Evolutionary conservation across 2,329 filamentous ascomycete genomes (phyloP).

Genomic region (Fusarium annulatum): DNA sequence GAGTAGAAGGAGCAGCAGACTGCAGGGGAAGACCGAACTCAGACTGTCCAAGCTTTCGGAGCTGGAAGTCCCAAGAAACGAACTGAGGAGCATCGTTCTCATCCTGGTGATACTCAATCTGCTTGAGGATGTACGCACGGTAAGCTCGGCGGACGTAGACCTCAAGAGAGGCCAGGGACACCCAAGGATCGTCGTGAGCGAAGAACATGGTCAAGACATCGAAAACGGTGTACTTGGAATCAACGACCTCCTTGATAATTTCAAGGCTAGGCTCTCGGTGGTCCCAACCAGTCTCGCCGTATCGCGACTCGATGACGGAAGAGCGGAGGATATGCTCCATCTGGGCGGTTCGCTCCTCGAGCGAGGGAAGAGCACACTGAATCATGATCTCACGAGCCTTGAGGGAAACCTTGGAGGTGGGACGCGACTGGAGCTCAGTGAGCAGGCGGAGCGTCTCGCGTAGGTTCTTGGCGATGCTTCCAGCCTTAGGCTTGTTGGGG

Average conservation of each 20-base stretch:
- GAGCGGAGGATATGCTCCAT: slow-evolving; percentile 99
- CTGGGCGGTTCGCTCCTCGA: slow-evolving; percentile 93
- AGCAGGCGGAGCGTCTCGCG: slow-evolving; percentile 84
- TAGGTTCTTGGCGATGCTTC: slow-evolving; percentile 89
- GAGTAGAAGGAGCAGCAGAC: slow-evolving; percentile 84
- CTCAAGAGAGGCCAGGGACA: slow-evolving; percentile 91
- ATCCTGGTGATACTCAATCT: slow-evolving; percentile 88
- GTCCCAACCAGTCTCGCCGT: slow-evolving; percentile 96
- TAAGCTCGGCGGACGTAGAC: slow-evolving; percentile 97
- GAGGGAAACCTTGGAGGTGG: slow-evolving; percentile 92
- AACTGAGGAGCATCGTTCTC: slow-evolving; percentile 76
- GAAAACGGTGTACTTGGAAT: slow-evolving; percentile 98
- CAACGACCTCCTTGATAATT: slow-evolving; percentile 95
- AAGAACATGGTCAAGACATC: slow-evolving; percentile 97
- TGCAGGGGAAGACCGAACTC: slow-evolving; percentile 87
- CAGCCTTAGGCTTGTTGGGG: slow-evolving; percentile 90
- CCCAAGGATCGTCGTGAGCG: slow-evolving; percentile 92
- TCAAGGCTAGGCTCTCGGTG: slow-evolving; percentile 92
- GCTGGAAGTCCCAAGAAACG: slow-evolving; percentile 94
- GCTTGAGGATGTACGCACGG: slow-evolving; percentile 92
- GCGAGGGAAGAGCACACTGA: slow-evolving; percentile 93
- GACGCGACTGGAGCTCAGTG: slow-evolving; percentile 81
- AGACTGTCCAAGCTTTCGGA: slow-evolving; percentile 91
- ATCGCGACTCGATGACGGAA: slow-evolving; percentile 94
- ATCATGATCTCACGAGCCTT: slow-evolving; percentile 98